A percentile compares a stretch with the other conserved stretches of the same genome.
Evolutionary conservation across 768 basidiomycete species (phyloP).

Genomic region (Phylloporus arenicola): DNA sequence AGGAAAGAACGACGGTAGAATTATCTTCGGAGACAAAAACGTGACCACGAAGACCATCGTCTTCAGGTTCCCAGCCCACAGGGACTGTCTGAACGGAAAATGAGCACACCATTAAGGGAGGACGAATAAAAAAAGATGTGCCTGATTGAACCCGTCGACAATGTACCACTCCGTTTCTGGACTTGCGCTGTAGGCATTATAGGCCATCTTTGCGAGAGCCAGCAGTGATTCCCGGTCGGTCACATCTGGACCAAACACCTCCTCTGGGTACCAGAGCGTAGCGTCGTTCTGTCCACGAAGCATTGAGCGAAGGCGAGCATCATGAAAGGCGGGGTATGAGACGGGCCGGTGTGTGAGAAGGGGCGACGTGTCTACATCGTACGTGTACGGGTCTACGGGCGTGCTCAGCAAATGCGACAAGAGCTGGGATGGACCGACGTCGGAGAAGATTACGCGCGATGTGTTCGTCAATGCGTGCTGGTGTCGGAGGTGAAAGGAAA

Average conservation of each 20-base stretch:
- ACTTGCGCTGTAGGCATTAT: constrained; percentile 66
- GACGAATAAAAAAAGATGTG: constrained; percentile 28
- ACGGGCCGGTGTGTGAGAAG: constrained; percentile 43
- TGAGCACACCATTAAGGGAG: not conserved
- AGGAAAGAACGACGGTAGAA: constrained; percentile 76
- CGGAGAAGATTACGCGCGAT: constrained; percentile 55
- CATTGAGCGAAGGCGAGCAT: constrained; percentile 35
- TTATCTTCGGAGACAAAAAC: constrained; percentile 83
- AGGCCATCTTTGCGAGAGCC: constrained; percentile 83
- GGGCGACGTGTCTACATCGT: constrained; percentile 37
- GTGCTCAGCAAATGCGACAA: constrained; percentile 21
- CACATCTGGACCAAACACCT: constrained; percentile 67
- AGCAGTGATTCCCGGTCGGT: constrained; percentile 65
- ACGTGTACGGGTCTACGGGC: constrained; percentile 30
- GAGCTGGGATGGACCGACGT: constrained; percentile 37
- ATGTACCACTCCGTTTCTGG: constrained; percentile 66
- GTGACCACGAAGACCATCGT: constrained; percentile 91
- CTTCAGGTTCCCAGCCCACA: constrained; percentile 85
- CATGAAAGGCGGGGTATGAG: constrained; percentile 33
- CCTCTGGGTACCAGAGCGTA: constrained; percentile 59
- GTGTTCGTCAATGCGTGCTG: constrained; percentile 51
- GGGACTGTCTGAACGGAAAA: constrained; percentile 47
- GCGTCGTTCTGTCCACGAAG: constrained; percentile 34
- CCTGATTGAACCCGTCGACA: constrained; percentile 59
- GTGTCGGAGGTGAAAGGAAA: constrained; percentile 64